phyloP scores from a whole-genome alignment of 805 yeast genomes.

The Ogataea nakhonphanomensis region DNA sequence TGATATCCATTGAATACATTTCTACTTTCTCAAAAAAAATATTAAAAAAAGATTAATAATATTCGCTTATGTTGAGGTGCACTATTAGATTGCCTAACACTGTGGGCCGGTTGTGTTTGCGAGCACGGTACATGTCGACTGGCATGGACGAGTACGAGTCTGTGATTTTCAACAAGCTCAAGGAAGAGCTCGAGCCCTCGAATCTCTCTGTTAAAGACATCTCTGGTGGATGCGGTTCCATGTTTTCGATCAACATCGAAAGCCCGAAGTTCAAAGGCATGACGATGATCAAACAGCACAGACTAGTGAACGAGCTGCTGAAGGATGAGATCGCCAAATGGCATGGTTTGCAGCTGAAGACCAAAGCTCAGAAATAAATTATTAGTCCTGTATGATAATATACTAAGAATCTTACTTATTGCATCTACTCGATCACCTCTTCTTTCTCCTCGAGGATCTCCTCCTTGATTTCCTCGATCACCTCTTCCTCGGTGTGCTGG shows the following conservation, averaged over 20 bases:
- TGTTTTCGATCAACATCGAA: slow-evolving; percentile 84
- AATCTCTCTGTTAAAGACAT: slow-evolving; percentile 71
- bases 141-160: slow-evolving; percentile 58
- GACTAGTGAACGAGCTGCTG: slow-evolving; percentile 76
- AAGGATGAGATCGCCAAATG: slow-evolving; percentile 84
- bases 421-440: slow-evolving; percentile 51
- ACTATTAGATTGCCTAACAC: not conserved
- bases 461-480: slow-evolving; percentile 76
- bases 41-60: slow-evolving; percentile 1
- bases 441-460: slow-evolving; percentile 69
- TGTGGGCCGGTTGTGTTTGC: not conserved
- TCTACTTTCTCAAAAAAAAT: not conserved
- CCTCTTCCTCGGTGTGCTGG: slow-evolving; percentile 46
- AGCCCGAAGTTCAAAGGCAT: slow-evolving; percentile 74
- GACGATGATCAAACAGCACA: slow-evolving; percentile 86
- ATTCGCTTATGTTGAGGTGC: slow-evolving; percentile 2
- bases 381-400: slow-evolving; percentile 1
- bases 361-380: slow-evolving; percentile 46
- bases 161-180: slow-evolving; percentile 55
- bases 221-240: slow-evolving; percentile 96
- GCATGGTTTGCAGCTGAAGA: slow-evolving; percentile 91
- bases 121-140: slow-evolving; percentile 6
- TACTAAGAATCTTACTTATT: not conserved
- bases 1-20: slow-evolving; percentile 7
- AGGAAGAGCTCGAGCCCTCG: slow-evolving; percentile 56